These are phyloP conservation scores for Saccharomyces hybrid DNA, from an alignment of 1,139 yeast genomes.

Conservation along the genomic window DNA sequence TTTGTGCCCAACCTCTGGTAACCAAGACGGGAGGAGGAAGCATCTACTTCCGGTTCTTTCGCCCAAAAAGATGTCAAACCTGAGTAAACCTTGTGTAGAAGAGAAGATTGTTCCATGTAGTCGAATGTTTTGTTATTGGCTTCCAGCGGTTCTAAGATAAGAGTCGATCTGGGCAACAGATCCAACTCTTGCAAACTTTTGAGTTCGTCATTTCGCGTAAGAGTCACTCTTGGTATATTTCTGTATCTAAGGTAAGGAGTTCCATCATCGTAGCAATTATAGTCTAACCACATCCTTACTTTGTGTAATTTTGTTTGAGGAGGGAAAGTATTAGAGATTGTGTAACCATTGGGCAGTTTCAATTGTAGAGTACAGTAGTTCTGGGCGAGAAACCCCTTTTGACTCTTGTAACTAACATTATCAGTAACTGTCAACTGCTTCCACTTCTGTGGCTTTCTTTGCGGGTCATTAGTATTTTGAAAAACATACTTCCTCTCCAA, in stretches of 20 bases:
- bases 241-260: constrained; percentile 41
- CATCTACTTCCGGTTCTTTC: neutral
- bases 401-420: neutral
- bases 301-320: constrained; percentile 29
- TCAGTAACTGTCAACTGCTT: neutral
- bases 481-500: neutral
- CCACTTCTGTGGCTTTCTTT: neutral
- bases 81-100: neutral
- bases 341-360: constrained; percentile 25
- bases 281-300: constrained; percentile 59
- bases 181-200: constrained; percentile 41
- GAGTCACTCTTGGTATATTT: constrained; percentile 39
- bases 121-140: neutral
- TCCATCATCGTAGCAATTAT: constrained; percentile 41
- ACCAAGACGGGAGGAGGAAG: neutral
- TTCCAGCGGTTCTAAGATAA: constrained; percentile 31
- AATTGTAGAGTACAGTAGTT: constrained; percentile 21
- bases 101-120: neutral
- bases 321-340: constrained; percentile 22
- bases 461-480: neutral
- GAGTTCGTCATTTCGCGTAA: constrained; percentile 48
- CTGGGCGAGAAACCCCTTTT: neutral
- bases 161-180: constrained; percentile 57
- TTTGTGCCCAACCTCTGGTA: neutral
- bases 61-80: neutral